Evolutionary conservation across 257 asterid species (phyloP), one percentile per base, ranked within the genome.

Genomic region (Verbena officinalis): DNA sequence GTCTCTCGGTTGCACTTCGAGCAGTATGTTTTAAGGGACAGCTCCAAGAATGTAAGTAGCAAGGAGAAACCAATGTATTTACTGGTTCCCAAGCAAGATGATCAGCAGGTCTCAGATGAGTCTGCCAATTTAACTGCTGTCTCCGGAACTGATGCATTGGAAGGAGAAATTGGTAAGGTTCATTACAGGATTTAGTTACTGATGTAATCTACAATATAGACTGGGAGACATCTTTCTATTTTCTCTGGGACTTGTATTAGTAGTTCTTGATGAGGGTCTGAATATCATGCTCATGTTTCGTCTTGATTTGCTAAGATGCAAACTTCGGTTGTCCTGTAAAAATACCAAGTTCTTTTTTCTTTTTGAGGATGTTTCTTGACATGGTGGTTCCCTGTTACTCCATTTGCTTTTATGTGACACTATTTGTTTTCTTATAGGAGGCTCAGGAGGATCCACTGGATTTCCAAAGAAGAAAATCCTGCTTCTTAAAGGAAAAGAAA

Each of bases 401-500:
- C 42, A 21, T 20, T 55, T 50, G 4, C 12, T 3, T 54, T 49
- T 50, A 24, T 55, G 27, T 60, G 46, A 40, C 34, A 39, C 60
- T 40, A 30, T 38, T 67, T 51, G 63, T 66, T 60, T 64, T 68
- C 45, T 71, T 54, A 14, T 64, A 67, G 81, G 69, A 62, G 81
- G 74, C 48, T 60, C 82, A 63, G 78, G 72, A 63, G 78, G 72
- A 14, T 69, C 84, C 55, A 57, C 72, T 54, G 87, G 76, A 62
- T 31, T 57, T 66, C 86, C 80, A 59, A 86, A 83, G 89, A 82
- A 80, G 80, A 86, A 78, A 75, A 75, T 89, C 66, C 43, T 89
- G 66, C 93, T 89, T 56, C 72, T 86, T 70, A 89, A 84, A 67
- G 92, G 89, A 59, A 86, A 84, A 72, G 90, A 86, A 71, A 86